A percentile compares a stretch with the other conserved stretches of the same genome.
phyloP scores from a whole-genome alignment of 805 yeast genomes.

The Candida manassasensis region DNA sequence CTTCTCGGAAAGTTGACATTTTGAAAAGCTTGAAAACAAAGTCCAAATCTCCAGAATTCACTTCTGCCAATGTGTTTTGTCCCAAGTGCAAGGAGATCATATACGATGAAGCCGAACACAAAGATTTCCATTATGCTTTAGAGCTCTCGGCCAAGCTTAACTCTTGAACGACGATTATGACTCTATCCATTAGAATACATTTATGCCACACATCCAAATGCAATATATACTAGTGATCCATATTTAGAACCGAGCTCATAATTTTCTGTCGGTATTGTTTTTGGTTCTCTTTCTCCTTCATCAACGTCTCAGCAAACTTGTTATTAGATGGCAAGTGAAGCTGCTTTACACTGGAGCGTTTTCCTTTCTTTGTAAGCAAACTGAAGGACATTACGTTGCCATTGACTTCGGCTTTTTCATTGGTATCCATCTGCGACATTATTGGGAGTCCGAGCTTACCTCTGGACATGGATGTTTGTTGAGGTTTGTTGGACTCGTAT shows the following conservation, averaged over 20 bases:
- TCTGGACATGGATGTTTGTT: conserved; percentile 9
- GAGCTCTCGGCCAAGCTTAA: conserved; percentile 44
- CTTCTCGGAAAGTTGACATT: not conserved
- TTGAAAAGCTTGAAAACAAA: not conserved
- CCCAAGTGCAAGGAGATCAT: conserved; percentile 21
- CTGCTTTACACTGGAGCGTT: conserved; percentile 37
- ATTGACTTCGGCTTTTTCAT: conserved; percentile 7
- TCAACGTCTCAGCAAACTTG: conserved; percentile 49
- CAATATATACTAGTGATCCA: conserved; percentile 18
- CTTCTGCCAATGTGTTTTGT: conserved; percentile 15
- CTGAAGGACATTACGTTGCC: conserved; percentile 39
- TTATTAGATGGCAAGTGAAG: conserved; percentile 51
- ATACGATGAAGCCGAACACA: conserved; percentile 42
- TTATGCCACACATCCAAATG: not conserved
- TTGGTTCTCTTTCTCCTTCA: conserved; percentile 46
- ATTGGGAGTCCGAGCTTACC: conserved; percentile 7
- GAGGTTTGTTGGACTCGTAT: conserved; percentile 33
- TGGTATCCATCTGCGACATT: conserved; percentile 4
- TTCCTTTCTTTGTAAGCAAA: conserved; percentile 52
- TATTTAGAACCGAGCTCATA: conserved; percentile 48
- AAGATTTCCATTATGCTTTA: conserved; percentile 51
- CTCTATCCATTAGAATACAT: not conserved
- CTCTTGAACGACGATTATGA: conserved; percentile 4
- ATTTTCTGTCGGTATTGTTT: conserved; percentile 53
- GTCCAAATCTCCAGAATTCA: not conserved